Evolutionary conservation across 2,329 filamentous ascomycete species (phyloP).

Genomic region (Pseudocercospora macadamiae): DNA sequence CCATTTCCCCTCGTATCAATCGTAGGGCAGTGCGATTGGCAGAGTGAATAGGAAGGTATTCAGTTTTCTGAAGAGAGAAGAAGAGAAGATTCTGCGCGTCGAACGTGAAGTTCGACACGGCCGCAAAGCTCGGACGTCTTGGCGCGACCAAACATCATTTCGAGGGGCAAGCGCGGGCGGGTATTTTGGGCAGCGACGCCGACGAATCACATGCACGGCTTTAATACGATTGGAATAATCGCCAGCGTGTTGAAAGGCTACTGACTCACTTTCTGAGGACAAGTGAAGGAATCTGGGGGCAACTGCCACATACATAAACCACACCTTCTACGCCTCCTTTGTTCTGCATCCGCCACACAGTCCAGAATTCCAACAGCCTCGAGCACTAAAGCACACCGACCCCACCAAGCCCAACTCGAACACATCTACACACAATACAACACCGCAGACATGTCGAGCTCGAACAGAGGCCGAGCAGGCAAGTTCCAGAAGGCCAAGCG

Average conservation of each 20-base stretch:
- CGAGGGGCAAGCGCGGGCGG: background rate
- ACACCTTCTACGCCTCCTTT: conserved; percentile 1
- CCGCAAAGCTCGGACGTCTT: conserved; percentile 34
- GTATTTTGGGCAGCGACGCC: conserved; percentile 8
- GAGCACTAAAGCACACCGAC: conserved; percentile 8
- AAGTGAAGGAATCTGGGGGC: background rate
- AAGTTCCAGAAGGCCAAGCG: conserved; percentile 94
- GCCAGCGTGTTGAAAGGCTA: background rate
- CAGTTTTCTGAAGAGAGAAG: conserved; percentile 45
- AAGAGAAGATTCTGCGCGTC: conserved; percentile 30
- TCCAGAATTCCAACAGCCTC: background rate
- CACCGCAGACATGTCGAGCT: conserved; percentile 54
- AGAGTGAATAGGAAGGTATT: conserved; percentile 68
- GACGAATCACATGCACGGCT: conserved; percentile 13
- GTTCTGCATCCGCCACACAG: conserved; percentile 1
- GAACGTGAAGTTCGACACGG: conserved; percentile 50
- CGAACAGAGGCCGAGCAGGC: conserved; percentile 74
- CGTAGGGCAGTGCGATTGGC: conserved; percentile 59
- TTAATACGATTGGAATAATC: background rate
- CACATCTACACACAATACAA: conserved; percentile 25
- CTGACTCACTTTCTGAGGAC: background rate
- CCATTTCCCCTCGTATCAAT: conserved; percentile 70
- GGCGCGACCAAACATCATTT: no score
- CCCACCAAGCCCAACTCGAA: background rate
- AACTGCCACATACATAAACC: background rate